Conservation (phyloP, 495 filamentous ascomycete species). For the Trichoderma orchidacearum region DNA sequence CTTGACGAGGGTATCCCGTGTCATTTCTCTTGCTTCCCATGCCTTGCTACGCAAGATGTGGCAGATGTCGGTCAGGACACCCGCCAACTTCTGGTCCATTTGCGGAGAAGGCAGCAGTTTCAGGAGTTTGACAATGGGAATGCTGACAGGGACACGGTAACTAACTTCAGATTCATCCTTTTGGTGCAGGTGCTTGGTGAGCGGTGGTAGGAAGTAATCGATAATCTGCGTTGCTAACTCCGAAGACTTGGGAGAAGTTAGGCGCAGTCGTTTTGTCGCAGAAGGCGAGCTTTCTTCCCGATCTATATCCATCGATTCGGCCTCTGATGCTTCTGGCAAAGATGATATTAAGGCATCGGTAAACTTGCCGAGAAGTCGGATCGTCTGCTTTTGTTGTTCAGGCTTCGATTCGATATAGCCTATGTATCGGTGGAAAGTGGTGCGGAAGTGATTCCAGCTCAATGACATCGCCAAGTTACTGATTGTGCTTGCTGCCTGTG, state of each 20-base stretch:
- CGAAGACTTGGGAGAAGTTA: constrained; percentile 50
- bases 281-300: constrained; percentile 10
- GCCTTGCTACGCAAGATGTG: constrained; percentile 82
- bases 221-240: constrained; percentile 64
- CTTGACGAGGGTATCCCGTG: constrained; percentile 72
- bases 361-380: constrained; percentile 66
- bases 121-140: constrained; percentile 75
- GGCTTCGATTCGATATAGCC: constrained; percentile 67
- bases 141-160: constrained; percentile 73
- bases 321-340: constrained; percentile 8
- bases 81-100: constrained; percentile 57
- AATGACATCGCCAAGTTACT: constrained; percentile 58
- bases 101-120: constrained; percentile 61
- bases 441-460: constrained; percentile 84
- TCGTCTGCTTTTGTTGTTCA: constrained; percentile 72
- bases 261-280: constrained; percentile 33
- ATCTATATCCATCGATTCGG: constrained; percentile 24
- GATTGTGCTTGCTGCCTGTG: constrained; percentile 66
- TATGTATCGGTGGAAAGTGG: constrained; percentile 66
- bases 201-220: constrained; percentile 58
- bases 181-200: constrained; percentile 72
- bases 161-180: constrained; percentile 91
- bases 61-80: constrained; percentile 80
- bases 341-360: constrained; percentile 58
- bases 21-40: constrained; percentile 79